phyloP scores from a whole-genome alignment of 2,329 filamentous ascomycete genomes.

The Fusarium coffeatum region DNA sequence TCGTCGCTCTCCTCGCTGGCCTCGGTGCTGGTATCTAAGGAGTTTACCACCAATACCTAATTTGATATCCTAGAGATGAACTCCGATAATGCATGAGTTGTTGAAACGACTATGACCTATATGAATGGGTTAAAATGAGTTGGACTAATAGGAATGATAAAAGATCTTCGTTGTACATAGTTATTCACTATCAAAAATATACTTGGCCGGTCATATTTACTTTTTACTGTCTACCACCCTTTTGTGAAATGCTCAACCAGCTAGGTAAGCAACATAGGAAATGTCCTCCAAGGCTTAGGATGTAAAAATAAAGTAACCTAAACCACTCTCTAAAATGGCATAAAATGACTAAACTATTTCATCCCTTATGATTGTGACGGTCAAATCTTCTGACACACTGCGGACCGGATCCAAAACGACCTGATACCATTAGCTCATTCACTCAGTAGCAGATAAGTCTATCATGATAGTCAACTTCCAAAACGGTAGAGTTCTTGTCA shows the following conservation, averaged over 20 bases:
- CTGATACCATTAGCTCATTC: background rate
- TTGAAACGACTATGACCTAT: background rate
- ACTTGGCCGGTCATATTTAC: background rate
- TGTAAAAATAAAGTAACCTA: too few species aligned
- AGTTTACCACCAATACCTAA: background rate
- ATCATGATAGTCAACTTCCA: too few species aligned
- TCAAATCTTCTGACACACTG: too few species aligned
- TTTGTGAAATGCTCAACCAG: background rate
- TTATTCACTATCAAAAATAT: background rate
- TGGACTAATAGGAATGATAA: background rate
- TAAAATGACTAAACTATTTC: too few species aligned
- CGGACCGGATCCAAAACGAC: background rate
- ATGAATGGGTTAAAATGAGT: background rate
- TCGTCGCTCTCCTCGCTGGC: constrained; percentile 42
- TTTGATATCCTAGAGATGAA: background rate
- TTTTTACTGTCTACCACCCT: background rate
- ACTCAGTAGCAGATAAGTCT: background rate
- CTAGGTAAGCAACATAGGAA: too few species aligned
- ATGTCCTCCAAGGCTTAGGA: too few species aligned
- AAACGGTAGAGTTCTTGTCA: background rate
- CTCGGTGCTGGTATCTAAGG: constrained; percentile 19
- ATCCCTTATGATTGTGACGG: too few species aligned
- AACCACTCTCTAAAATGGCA: too few species aligned
- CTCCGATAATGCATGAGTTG: background rate
- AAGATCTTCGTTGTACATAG: constrained; percentile 18